Conservation (phyloP, 192 early-diverging fungal species). For the Backusella australiensis region DNA sequence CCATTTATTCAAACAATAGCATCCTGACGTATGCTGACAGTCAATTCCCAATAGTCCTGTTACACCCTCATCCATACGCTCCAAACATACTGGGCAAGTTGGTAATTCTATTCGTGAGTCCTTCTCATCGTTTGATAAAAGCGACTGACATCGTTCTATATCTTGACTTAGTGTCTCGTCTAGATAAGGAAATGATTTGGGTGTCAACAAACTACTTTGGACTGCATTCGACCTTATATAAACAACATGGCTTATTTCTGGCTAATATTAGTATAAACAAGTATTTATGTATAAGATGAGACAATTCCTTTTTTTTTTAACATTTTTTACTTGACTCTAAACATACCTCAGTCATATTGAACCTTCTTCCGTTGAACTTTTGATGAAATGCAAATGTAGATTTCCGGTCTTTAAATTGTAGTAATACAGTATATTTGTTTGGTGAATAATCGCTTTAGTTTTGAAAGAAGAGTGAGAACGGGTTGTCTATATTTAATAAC, state of each 20-base stretch:
- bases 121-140: neutral
- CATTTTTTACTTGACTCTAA: neutral
- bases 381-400: constrained; percentile 67
- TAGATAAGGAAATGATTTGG: constrained; percentile 57
- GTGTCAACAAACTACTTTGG: constrained; percentile 54
- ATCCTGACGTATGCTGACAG: constrained; percentile 97
- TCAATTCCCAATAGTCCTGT: constrained; percentile 90
- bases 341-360: constrained; percentile 76
- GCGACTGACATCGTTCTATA: neutral
- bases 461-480: neutral
- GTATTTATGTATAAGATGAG: neutral
- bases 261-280: constrained; percentile 31
- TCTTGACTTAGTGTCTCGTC: constrained; percentile 44
- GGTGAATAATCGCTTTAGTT: constrained; percentile 68
- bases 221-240: constrained; percentile 73
- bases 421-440: constrained; percentile 85
- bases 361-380: constrained; percentile 82
- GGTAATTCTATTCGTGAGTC: constrained; percentile 65
- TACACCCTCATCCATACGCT: constrained; percentile 86
- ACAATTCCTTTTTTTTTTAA: neutral
- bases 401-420: constrained; percentile 67
- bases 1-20: constrained; percentile 90
- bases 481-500: too few species aligned
- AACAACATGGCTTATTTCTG: constrained; percentile 81
- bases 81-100: constrained; percentile 95